Conservation (phyloP, 129 eudicot genomes). For the Erigeron canadensis region DNA sequence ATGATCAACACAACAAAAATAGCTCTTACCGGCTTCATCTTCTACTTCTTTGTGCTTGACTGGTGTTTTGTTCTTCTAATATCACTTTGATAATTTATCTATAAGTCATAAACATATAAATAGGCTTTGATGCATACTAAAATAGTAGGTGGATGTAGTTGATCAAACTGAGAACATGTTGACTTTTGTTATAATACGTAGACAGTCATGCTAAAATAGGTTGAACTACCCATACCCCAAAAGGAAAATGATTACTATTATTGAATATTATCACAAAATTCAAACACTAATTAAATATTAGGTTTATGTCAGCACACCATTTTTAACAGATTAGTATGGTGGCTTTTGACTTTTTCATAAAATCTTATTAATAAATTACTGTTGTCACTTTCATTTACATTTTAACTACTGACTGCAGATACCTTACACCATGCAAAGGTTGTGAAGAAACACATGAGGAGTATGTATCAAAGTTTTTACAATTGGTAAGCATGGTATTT, state of each 20-base stretch:
- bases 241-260: background rate
- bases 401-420: constrained; percentile 42
- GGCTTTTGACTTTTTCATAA: background rate
- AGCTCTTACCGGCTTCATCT: constrained; percentile 20
- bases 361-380: background rate
- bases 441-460: constrained; percentile 43
- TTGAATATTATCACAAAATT: no score
- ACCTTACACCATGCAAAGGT: constrained; percentile 52
- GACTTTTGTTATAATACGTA: constrained; percentile 15
- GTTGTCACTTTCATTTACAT: background rate
- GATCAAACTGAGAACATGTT: constrained; percentile 35
- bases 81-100: background rate
- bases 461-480: constrained; percentile 59
- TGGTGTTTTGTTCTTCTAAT: background rate
- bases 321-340: background rate
- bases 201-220: constrained; percentile 24
- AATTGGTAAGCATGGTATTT: constrained; percentile 46
- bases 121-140: constrained; percentile 26
- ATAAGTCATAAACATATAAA: background rate
- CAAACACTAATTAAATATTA: background rate
- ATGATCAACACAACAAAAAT: constrained; percentile 10
- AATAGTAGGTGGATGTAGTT: constrained; percentile 31
- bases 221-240: constrained; percentile 32
- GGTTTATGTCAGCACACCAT: background rate
- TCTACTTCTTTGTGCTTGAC: background rate